These are phyloP conservation scores for Xanthoparmelia taractica DNA, from an alignment of 495 filamentous ascomycete genomes.

Conservation along the genomic window DNA sequence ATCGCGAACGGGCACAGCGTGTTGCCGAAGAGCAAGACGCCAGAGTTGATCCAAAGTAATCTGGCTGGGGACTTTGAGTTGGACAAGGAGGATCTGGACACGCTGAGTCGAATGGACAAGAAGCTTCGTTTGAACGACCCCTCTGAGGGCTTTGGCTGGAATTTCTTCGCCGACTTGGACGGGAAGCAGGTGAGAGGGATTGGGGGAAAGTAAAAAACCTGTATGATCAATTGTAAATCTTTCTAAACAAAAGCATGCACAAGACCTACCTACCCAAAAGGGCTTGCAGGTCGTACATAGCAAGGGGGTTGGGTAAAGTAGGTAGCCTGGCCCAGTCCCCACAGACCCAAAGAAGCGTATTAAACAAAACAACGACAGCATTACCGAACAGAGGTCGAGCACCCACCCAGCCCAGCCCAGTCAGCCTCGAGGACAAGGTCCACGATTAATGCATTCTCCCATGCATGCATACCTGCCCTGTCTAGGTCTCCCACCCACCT, in stretches of 20 bases:
- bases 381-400: too few relatives aligned
- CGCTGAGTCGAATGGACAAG: constrained; percentile 45
- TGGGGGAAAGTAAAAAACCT: not conserved
- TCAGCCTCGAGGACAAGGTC: too few relatives aligned
- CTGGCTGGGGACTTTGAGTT: constrained; percentile 55
- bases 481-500: too few relatives aligned
- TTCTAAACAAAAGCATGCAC: too few relatives aligned
- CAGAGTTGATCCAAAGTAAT: constrained; percentile 47
- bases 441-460: too few relatives aligned
- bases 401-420: too few relatives aligned
- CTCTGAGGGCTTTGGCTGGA: constrained; percentile 53
- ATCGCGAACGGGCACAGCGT: constrained; percentile 55
- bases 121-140: constrained; percentile 53
- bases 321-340: not conserved
- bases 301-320: too few relatives aligned
- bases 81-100: constrained; percentile 40
- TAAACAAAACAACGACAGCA: not conserved
- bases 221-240: too few relatives aligned
- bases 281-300: too few relatives aligned
- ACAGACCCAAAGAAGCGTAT: not conserved
- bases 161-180: constrained; percentile 56
- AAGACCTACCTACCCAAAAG: too few relatives aligned
- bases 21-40: constrained; percentile 58
- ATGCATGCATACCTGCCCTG: too few relatives aligned
- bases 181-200: constrained; percentile 39